Conservation (phyloP, 2,329 filamentous ascomycete genomes). For the Xylariales sp. region DNA sequence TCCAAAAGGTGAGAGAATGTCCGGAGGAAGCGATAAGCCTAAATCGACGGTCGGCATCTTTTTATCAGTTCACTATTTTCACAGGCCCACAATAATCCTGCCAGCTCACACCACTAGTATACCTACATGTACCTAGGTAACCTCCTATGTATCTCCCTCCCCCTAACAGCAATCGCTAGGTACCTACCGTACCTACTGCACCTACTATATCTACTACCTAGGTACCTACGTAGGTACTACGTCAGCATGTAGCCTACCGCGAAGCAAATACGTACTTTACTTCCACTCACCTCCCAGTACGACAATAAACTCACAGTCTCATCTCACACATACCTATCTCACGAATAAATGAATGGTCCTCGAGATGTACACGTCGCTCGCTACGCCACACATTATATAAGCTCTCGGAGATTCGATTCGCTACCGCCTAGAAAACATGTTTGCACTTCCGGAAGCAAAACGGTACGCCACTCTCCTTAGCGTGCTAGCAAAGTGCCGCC, state of each 20-base stretch:
- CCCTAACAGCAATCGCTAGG: background rate
- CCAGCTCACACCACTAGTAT: slow-evolving; percentile 2
- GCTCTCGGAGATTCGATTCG: background rate
- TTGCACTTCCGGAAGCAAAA: slow-evolving; percentile 64
- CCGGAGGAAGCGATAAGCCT: slow-evolving; percentile 29
- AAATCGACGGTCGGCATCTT: slow-evolving; percentile 30
- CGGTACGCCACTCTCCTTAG: slow-evolving; percentile 52
- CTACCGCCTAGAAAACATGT: slow-evolving; percentile 54
- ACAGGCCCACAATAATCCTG: slow-evolving; percentile 24
- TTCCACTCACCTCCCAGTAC: background rate
- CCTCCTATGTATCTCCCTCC: too few species aligned
- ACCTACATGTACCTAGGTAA: too few species aligned
- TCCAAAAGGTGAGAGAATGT: slow-evolving; percentile 24
- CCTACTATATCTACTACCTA: too few species aligned
- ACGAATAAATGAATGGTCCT: background rate
- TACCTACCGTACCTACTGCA: background rate
- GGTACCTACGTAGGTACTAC: too few species aligned
- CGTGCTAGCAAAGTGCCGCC: slow-evolving; percentile 26
- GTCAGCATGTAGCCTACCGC: too few species aligned
- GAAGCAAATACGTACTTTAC: background rate
- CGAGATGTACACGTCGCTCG: background rate
- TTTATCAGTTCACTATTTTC: slow-evolving; percentile 34
- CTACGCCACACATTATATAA: slow-evolving; percentile 1
- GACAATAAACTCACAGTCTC: background rate
- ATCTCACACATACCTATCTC: background rate